Base-by-base conservation (phyloP, 768 basidiomycete species). In the Coprinopsis marcescibilis region DNA sequence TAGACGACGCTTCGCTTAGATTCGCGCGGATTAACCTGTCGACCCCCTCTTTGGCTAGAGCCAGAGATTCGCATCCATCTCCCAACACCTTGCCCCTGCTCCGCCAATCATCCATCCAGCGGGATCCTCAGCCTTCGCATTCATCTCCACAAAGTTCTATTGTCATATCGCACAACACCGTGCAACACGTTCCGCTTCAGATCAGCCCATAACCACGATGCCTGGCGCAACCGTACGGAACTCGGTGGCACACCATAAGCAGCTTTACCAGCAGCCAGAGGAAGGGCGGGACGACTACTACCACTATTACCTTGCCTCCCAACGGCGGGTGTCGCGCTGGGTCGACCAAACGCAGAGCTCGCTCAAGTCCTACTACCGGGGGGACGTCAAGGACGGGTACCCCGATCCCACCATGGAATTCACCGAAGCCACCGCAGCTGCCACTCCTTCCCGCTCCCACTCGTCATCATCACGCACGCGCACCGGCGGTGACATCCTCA, bases 261-360 rank as follows among this genome's bases (percentile, higher is more conserved):
- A 45, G n/a, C 27, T 8, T 7, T 19, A 45, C 12, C 14, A 45
- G 39, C 39, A 17, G 21, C 10, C 33, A 20, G 10, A n/a, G 23
- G 33, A 45, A 20, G 46, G 50, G 55, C 32, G 49, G 57, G 48
- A 54, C 48, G 59, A 64, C 24, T 55, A 56, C 42, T 61, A 60
- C 53, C 56, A 57, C 40, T 55, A 55, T 47, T 60, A 61, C 52
- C 55, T 46, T 37, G 51, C 58, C 30, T 60, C 62, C 35, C 62
- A 64, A 43, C 53, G 52, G 26, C 58, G 62, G 38, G 62, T 64
- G 45, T 57, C 60, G 45, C 51, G 49, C 43, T 64, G 62, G 62
- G 57, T 64, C 26, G 44, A 46, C 33, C 55, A 57, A 23, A 62
- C 62, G 34, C 52, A 43, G 32, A 54, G 46, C 32, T 49, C 52